Evolutionary conservation across 192 early-diverging fungal genomes (phyloP).

Genomic region (Umbelopsis sp.): DNA sequence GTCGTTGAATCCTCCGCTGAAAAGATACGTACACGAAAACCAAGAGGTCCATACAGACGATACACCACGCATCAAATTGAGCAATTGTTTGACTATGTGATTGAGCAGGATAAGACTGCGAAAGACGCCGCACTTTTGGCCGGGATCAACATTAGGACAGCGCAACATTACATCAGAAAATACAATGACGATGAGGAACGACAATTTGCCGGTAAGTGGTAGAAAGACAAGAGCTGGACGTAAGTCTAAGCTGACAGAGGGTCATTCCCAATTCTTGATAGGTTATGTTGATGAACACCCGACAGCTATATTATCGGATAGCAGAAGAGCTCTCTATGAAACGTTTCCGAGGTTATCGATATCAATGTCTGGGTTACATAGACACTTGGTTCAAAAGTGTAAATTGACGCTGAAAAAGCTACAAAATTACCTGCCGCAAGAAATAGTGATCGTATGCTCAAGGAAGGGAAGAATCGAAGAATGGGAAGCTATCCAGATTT

Average conservation of each 20-base stretch:
- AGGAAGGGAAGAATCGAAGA: neutral
- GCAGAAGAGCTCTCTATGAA: neutral
- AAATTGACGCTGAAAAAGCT: conserved; percentile 15
- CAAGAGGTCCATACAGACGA: conserved; percentile 17
- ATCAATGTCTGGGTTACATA: no score
- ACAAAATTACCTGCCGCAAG: conserved; percentile 13
- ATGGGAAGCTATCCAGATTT: neutral
- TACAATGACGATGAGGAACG: conserved; percentile 14
- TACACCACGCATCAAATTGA: conserved; percentile 19
- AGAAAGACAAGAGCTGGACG: neutral
- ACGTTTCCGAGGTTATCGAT: neutral
- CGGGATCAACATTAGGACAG: conserved; percentile 3
- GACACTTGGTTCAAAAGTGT: conserved; percentile 8
- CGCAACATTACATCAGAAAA: conserved; percentile 12
- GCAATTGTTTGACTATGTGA: conserved; percentile 22
- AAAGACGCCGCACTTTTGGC: neutral
- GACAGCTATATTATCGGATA: conserved; percentile 6
- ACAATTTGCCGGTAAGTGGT: neutral
- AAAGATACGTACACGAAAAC: neutral
- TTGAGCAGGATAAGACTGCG: conserved; percentile 13
- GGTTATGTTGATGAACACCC: neutral
- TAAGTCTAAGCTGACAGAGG: conserved; percentile 15
- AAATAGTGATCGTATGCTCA: conserved; percentile 3
- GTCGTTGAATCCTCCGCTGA: neutral
- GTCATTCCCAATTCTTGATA: conserved; percentile 10